phyloP scores from a whole-genome alignment of 768 basidiomycete species.

The Tubosaeta brunneosetosa region DNA sequence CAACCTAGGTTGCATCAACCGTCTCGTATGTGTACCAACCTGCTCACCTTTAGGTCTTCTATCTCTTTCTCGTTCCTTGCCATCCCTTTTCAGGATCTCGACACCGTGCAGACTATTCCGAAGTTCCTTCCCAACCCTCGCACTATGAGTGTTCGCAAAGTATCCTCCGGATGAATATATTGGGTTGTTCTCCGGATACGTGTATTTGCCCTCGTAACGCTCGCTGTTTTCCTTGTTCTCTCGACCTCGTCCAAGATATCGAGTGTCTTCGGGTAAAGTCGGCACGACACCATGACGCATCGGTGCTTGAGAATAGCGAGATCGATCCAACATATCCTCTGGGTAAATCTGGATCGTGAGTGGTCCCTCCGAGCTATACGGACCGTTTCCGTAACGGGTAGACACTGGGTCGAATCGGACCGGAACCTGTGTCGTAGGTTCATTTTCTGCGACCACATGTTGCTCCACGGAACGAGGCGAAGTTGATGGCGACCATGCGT shows the following conservation, averaged over 20 bases:
- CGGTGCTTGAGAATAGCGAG: constrained; percentile 11
- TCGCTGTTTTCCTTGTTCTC: constrained; percentile 40
- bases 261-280: constrained; percentile 12
- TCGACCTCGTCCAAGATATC: constrained; percentile 8
- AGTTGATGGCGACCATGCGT: constrained; percentile 32
- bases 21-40: background rate
- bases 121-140: constrained; percentile 43
- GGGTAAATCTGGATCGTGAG: constrained; percentile 21
- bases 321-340: constrained; percentile 17
- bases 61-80: constrained; percentile 47
- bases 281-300: constrained; percentile 9
- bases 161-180: constrained; percentile 27
- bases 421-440: constrained; percentile 39
- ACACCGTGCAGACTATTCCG: constrained; percentile 43
- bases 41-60: constrained; percentile 49
- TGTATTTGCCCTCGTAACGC: constrained; percentile 10
- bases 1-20: constrained; percentile 1
- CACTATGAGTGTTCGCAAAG: constrained; percentile 28
- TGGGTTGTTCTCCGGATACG: constrained; percentile 16
- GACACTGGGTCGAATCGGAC: constrained; percentile 42
- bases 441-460: constrained; percentile 36
- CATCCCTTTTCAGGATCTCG: constrained; percentile 29
- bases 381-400: constrained; percentile 21
- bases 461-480: constrained; percentile 40
- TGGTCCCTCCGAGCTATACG: constrained; percentile 7